Base-by-base conservation (phyloP, 352 stramenopile species). In the Globisporangium parvum region DNA sequence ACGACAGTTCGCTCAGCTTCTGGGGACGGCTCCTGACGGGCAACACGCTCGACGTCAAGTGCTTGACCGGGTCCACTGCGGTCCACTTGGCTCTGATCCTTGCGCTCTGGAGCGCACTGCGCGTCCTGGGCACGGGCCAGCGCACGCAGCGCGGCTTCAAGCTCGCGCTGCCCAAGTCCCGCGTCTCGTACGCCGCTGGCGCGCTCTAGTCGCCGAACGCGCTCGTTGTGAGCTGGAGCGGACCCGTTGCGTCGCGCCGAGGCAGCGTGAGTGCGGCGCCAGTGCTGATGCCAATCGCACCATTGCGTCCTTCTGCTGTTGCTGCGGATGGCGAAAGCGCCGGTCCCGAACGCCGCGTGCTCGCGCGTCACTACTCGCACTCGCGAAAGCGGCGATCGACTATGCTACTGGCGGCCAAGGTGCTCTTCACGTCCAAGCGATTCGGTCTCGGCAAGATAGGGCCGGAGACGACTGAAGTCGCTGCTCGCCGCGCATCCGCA, bases 1-100 rank as follows among this genome's bases (percentile, higher is more conserved):
- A 42, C 39, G 49, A 45, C 17, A 55, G 55, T 47, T 35, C 55
- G 15, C 47, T 40, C 9, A 31, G 5, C 11, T 21, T 51, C 17
- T 53, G 47, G 47, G 28, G 49, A 10, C n/a, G 50, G 0, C 15
- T 61, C 3, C 26, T 40, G n/a, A 17, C 42, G 9, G 40, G 39
- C 40, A 49, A 62, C 42, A 50, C 42, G 6, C 28, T 57, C 18
- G 56, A 62, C 31, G 51, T 52, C 24, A 41, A 56, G 23, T 47
- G 23, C n/a, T 28, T 59, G 0, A 15, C 35, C 33, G 35, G 12
- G 6, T 55, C 35, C 2, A 37, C 50, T 5, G n/a, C n/a, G 0
- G 20, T 47, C 12, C 37, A 47, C 2, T 9, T 28, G 37, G 26
- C 17, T 23, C 23, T 55, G 10, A 35, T 55, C 24, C 0, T 39